These are phyloP conservation scores for Furcasterigmium sp. DNA, from an alignment of 2,329 filamentous ascomycete genomes.

Conservation along the genomic window DNA sequence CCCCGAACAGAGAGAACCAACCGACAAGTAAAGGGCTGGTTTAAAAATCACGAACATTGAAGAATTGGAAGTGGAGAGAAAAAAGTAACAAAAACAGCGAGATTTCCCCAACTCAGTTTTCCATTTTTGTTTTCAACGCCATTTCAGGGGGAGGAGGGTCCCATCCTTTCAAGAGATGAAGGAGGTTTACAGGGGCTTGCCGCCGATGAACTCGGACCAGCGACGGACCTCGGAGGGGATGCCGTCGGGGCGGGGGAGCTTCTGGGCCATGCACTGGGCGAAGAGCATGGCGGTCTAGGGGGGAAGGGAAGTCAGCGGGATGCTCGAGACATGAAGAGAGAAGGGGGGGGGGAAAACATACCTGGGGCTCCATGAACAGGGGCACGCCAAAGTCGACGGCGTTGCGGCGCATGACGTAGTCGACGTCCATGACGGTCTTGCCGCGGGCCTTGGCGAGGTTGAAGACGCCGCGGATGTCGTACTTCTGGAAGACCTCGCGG, in stretches of 20 bases:
- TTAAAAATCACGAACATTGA: no score
- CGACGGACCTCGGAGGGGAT: slow-evolving; percentile 86
- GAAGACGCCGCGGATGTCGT: slow-evolving; percentile 93
- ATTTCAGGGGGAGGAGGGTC: neutral
- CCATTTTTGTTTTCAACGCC: slow-evolving; percentile 2
- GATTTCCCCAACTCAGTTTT: neutral
- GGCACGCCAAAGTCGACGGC: slow-evolving; percentile 98
- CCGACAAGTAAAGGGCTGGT: no score
- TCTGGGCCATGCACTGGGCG: slow-evolving; percentile 94
- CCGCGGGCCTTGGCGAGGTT: slow-evolving; percentile 83
- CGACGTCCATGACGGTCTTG: slow-evolving; percentile 81
- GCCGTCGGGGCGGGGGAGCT: slow-evolving; percentile 81
- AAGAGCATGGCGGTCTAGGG: slow-evolving; percentile 84
- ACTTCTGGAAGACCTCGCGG: slow-evolving; percentile 92
- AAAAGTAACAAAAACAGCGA: neutral
- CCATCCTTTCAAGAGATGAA: neutral
- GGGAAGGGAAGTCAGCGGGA: slow-evolving; percentile 2
- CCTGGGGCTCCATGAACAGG: slow-evolving; percentile 97
- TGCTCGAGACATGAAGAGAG: neutral
- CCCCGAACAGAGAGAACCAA: no score
- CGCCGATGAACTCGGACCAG: slow-evolving; percentile 94
- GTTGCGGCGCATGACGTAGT: slow-evolving; percentile 98
- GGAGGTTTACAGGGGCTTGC: slow-evolving; percentile 71
- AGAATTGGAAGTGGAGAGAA: no score
- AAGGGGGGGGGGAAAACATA: slow-evolving; percentile 50